phyloP scores from a whole-genome alignment of 306 rosid genomes.

The Cyamopsis tetragonoloba region DNA sequence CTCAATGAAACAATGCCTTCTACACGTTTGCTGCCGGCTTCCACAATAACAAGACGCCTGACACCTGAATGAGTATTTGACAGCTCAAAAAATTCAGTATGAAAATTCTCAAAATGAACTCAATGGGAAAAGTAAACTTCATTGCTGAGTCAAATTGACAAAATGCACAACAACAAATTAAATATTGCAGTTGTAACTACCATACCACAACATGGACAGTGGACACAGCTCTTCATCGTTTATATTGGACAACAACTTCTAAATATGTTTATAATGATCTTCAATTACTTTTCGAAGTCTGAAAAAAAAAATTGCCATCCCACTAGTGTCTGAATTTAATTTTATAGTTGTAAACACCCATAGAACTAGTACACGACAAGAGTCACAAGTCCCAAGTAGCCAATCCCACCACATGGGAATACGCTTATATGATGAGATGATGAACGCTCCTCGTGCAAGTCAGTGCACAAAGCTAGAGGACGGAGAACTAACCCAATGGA shows the following conservation, averaged over 20 bases:
- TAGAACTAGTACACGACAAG: too few species aligned
- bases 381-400: too few species aligned
- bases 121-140: background rate
- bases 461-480: too few species aligned
- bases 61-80: slow-evolving; percentile 55
- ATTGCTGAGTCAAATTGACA: background rate
- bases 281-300: background rate
- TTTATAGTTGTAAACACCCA: background rate
- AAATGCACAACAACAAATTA: background rate
- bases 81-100: background rate
- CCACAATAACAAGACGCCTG: slow-evolving; percentile 81
- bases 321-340: background rate
- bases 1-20: slow-evolving; percentile 81
- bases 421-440: too few species aligned
- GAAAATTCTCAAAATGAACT: background rate
- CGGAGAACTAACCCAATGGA: background rate
- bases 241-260: too few species aligned
- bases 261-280: too few species aligned
- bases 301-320: background rate
- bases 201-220: background rate
- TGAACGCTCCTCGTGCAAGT: too few species aligned
- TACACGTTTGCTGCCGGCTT: slow-evolving; percentile 94
- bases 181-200: background rate
- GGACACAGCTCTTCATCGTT: background rate
- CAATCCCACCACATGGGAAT: too few species aligned